Evolutionary conservation across 441 rosid genomes (phyloP), one percentile per base, ranked within the genome.

Genomic region (Pelargonium citronellum): DNA sequence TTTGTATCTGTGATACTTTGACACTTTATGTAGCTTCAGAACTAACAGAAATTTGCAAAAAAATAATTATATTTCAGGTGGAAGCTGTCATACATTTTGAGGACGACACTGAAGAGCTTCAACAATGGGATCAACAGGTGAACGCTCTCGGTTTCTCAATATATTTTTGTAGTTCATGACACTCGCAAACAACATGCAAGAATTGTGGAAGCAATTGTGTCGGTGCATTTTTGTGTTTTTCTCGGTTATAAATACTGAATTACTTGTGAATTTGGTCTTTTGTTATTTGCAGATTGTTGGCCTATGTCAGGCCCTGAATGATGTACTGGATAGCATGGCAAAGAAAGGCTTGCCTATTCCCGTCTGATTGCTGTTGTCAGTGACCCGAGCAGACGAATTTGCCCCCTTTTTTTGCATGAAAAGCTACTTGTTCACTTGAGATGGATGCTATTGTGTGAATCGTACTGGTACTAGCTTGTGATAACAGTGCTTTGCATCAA

Each of bases 81-180:
- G 99, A 92, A 81, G 98, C 96, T 64, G 89, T 92, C 69, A 92
- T 95, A 74, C 97, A 95, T 81, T 95, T 95, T 73, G 98, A 92
- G 78, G 99, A 95, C 73, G 99, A 89, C 79, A 87, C 92, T 10
- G 98, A 88, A 70, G 97, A 95, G 79, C 84, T 95, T 76, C 97
- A 88, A 75, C 98, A 86, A 77, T 95, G 98, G 98, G 99, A 95
- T 87, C 97, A 95, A 74, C 96, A 89, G 99, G 99, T 95, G 51
- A 69, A 53, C 55, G 15, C 70, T 5, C 12, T 12, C 51, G 15
- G 24, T 17, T 39, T 61, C 46, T 13, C 47, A 39, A 22, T 66
- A 51, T 27, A 13, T 5, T 9, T 27, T 53, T 62, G 34, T 13
- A 15, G 11, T 11, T 39, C 65, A 61, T 27, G 61, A 1, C 61